Conservation (phyloP, 2,329 filamentous ascomycete genomes). For the Epicoccum sorghinum region DNA sequence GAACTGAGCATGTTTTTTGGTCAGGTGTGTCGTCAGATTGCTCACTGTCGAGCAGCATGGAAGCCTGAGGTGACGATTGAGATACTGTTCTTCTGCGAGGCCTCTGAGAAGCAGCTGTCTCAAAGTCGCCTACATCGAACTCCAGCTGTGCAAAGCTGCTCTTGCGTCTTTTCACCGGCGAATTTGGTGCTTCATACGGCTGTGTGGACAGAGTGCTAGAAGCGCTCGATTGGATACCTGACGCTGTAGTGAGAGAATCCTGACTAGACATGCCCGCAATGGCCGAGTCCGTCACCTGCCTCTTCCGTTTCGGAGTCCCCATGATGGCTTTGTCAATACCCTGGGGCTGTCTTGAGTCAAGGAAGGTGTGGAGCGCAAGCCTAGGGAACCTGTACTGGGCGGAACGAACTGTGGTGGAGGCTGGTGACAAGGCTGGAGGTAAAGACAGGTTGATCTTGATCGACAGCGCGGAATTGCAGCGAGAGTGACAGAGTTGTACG, state of each 20-base stretch:
- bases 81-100: constrained; percentile 2
- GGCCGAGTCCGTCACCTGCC: constrained; percentile 10
- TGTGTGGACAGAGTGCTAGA: not conserved
- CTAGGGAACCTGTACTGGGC: not conserved
- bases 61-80: not conserved
- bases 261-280: constrained; percentile 14
- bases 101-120: constrained; percentile 10
- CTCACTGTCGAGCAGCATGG: not conserved
- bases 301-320: constrained; percentile 9
- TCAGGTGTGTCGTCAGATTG: not conserved
- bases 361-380: not conserved
- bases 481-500: too few species aligned
- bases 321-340: not conserved
- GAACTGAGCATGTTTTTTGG: not conserved
- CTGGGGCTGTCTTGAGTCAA: too few species aligned
- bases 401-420: not conserved
- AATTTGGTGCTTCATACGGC: not conserved
- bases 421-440: not conserved
- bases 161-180: not conserved
- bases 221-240: not conserved
- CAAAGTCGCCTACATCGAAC: not conserved
- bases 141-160: not conserved
- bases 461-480: too few species aligned
- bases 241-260: not conserved
- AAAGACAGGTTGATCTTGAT: too few species aligned